Evolutionary conservation across 1,139 yeast species (phyloP), one percentile per base, ranked within the genome.

Genomic region (Candida pseudoviswanathii): DNA sequence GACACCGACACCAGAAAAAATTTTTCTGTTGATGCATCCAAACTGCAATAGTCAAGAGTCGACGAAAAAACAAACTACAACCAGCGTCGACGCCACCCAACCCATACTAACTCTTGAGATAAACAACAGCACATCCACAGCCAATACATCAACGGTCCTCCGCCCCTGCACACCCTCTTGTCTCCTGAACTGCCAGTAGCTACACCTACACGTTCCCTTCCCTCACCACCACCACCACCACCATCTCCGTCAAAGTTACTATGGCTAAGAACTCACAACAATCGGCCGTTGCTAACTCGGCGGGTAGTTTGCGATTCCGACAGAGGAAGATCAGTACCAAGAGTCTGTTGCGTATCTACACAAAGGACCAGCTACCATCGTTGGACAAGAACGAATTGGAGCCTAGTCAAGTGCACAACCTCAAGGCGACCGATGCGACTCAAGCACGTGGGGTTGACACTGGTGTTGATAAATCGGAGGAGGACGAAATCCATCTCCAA

Each of bases 391-490:
- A 66, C 60, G 80, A 75, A 49, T 61, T 76, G 48, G 81, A 76
- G 54, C 80, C 77, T 10, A 69, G 75, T 52, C 80, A 75, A 52
- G 65, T 76, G 25, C 72, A 75, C 57, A 80, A 76, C 58, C 61
- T 76, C 34, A 72, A 63, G 54, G 58, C 59, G 43, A 44, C 43
- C 27, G 33, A 47, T 22, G 54, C 61, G 56, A 85, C 83, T 48
- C 86, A 83, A 53, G 5, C 31, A n/a, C 41, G 32, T 27, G 41
- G 24, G 32, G 83, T 94, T 44, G 99, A 94, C 61, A 94, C 99
- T 5, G 99, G 99, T 68, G 99, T 94, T 45, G 99, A 94, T 65
- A 94, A 95, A 66, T 91, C 90, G 59, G 99, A 94, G 68, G 99
- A 94, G 68, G 96, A 90, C 64, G 99, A 94, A 68, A 96, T 89